Conservation (phyloP, 2,329 filamentous ascomycete genomes). For the Orbilia ellipsospora region DNA sequence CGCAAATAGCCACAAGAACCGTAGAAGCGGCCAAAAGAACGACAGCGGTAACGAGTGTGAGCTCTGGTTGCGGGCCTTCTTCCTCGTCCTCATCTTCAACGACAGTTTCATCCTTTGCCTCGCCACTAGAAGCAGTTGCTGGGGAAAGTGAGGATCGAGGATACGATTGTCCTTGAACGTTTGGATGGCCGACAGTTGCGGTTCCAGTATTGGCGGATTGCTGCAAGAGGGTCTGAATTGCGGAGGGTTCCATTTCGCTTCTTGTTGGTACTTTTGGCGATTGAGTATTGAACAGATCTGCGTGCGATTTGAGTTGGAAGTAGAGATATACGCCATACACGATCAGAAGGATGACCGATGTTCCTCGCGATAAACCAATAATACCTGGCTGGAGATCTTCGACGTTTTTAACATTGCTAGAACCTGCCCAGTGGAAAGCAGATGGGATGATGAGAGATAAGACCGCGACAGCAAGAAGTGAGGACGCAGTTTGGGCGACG, state of each 20-base stretch:
- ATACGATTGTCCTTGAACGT: constrained; percentile 29
- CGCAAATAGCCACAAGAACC: constrained; percentile 81
- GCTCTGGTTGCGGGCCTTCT: constrained; percentile 77
- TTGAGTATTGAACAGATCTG: constrained; percentile 79
- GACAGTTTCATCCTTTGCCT: constrained; percentile 57
- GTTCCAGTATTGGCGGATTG: constrained; percentile 44
- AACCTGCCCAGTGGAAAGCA: constrained; percentile 74
- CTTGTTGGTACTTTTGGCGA: constrained; percentile 78
- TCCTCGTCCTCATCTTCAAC: constrained; percentile 68
- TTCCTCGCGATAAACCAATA: constrained; percentile 75
- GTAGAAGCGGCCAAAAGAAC: constrained; percentile 78
- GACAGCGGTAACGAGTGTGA: constrained; percentile 78
- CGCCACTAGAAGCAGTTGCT: constrained; percentile 23
- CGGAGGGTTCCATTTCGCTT: constrained; percentile 45
- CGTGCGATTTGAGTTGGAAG: constrained; percentile 91
- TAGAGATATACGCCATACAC: constrained; percentile 86
- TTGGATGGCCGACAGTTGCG: constrained; percentile 34
- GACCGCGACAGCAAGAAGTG: constrained; percentile 80
- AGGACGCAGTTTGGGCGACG: constrained; percentile 88
- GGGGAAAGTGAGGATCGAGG: constrained; percentile 30
- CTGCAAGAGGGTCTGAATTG: constrained; percentile 47
- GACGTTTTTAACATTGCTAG: constrained; percentile 62
- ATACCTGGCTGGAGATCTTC: constrained; percentile 65
- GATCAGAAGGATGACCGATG: constrained; percentile 80
- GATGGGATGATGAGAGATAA: constrained; percentile 88